Percentiles rank a stretch among this genome's conserved stretches.
These are phyloP conservation scores for Volutella citrinella DNA, from an alignment of 2,329 filamentous ascomycete genomes.

Conservation along the genomic window DNA sequence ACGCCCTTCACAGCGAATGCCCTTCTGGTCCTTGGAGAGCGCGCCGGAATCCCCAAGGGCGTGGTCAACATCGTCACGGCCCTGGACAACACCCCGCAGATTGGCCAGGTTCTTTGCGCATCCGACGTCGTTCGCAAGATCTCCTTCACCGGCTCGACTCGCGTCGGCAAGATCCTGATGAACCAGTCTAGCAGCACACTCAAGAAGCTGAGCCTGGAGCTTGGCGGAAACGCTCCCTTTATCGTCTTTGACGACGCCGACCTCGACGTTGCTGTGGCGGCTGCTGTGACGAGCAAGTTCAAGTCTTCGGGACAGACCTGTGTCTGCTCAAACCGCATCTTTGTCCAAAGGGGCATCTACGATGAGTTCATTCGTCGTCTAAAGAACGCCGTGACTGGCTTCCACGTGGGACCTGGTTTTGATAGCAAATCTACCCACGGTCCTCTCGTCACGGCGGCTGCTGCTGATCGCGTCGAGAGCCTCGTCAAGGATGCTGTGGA, in stretches of 20 bases:
- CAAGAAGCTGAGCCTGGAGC: conserved; percentile 65
- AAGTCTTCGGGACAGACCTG: conserved; percentile 88
- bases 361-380: conserved; percentile 64
- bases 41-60: conserved; percentile 66
- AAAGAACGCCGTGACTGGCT: conserved; percentile 62
- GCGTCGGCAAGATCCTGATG: conserved; percentile 55
- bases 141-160: conserved; percentile 65
- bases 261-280: conserved; percentile 61
- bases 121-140: conserved; percentile 65
- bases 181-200: conserved; percentile 66
- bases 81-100: conserved; percentile 60
- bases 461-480: conserved; percentile 57
- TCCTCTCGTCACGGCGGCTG: conserved; percentile 57
- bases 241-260: conserved; percentile 77
- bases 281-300: conserved; percentile 75
- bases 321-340: conserved; percentile 77
- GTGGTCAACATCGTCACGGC: conserved; percentile 58
- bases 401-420: conserved; percentile 64
- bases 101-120: conserved; percentile 63
- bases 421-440: conserved; percentile 59
- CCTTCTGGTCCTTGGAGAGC: conserved; percentile 61
- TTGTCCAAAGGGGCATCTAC: conserved; percentile 70
- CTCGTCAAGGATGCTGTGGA: conserved; percentile 63
- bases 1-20: conserved; percentile 71
- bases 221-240: conserved; percentile 69